Conservation (phyloP, 1,284 basidiomycete species). For the Melampsora americana region DNA sequence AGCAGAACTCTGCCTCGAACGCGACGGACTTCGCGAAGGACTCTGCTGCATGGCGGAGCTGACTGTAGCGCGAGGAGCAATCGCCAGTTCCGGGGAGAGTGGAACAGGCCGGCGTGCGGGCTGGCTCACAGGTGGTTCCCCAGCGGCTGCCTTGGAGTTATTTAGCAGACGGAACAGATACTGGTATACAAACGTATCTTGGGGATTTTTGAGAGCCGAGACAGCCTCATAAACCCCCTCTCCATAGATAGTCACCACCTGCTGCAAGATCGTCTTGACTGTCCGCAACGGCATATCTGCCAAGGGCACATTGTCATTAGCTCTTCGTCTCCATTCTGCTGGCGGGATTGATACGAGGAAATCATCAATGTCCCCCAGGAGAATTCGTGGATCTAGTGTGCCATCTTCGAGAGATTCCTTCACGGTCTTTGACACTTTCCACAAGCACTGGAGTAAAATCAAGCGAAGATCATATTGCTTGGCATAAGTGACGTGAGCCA, state of each 20-base stretch:
- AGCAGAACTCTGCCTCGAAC: conserved; percentile 30
- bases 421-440: conserved; percentile 93
- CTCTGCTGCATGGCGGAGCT: neutral
- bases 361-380: conserved; percentile 90
- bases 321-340: conserved; percentile 88
- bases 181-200: conserved; percentile 54
- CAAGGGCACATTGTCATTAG: conserved; percentile 82
- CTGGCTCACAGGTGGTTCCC: conserved; percentile 10
- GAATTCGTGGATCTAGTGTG: conserved; percentile 75
- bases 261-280: conserved; percentile 95
- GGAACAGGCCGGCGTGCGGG: neutral
- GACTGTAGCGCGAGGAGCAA: neutral
- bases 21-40: conserved; percentile 8
- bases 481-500: conserved; percentile 10
- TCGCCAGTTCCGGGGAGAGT: neutral
- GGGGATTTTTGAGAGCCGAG: conserved; percentile 50
- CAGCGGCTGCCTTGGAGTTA: conserved; percentile 42
- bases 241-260: conserved; percentile 65
- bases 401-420: conserved; percentile 81
- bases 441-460: conserved; percentile 67
- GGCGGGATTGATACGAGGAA: conserved; percentile 91
- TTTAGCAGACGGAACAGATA: conserved; percentile 65
- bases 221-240: conserved; percentile 57
- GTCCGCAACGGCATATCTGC: conserved; percentile 96
- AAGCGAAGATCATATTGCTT: neutral